These are phyloP conservation scores for Madurella mycetomatis DNA, from an alignment of 2,329 filamentous ascomycete species.

Conservation along the genomic window DNA sequence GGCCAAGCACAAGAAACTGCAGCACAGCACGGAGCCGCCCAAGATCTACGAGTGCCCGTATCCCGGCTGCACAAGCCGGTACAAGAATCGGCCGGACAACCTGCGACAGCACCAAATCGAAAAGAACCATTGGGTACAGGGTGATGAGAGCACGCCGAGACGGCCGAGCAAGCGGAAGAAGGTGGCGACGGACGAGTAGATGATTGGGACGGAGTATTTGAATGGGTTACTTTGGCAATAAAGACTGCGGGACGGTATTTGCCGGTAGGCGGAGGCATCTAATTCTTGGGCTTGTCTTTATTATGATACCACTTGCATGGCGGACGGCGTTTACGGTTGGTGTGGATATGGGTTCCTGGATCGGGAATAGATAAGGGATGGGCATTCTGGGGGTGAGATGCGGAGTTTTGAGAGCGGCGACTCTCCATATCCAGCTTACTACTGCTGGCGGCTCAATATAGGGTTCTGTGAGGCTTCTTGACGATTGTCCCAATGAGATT, in stretches of 20 bases:
- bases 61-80: constrained; percentile 51
- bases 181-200: constrained; percentile 22
- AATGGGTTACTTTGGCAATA: neutral
- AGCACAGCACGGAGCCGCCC: constrained; percentile 47
- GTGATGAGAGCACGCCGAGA: constrained; percentile 33
- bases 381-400: neutral
- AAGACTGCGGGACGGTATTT: neutral
- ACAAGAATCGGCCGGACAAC: constrained; percentile 53
- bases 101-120: constrained; percentile 53
- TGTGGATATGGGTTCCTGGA: neutral
- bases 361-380: neutral
- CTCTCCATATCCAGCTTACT: neutral
- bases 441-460: too few relatives aligned
- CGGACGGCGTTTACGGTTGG: neutral
- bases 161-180: constrained; percentile 48
- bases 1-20: constrained; percentile 54
- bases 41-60: constrained; percentile 50
- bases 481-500: too few relatives aligned
- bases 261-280: neutral
- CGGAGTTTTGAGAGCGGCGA: neutral
- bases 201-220: neutral
- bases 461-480: too few relatives aligned
- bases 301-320: constrained; percentile 13
- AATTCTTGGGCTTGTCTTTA: constrained; percentile 1
- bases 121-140: constrained; percentile 51